phyloP scores from a whole-genome alignment of 2,329 filamentous ascomycete species.

The Neurospora crassa region DNA sequence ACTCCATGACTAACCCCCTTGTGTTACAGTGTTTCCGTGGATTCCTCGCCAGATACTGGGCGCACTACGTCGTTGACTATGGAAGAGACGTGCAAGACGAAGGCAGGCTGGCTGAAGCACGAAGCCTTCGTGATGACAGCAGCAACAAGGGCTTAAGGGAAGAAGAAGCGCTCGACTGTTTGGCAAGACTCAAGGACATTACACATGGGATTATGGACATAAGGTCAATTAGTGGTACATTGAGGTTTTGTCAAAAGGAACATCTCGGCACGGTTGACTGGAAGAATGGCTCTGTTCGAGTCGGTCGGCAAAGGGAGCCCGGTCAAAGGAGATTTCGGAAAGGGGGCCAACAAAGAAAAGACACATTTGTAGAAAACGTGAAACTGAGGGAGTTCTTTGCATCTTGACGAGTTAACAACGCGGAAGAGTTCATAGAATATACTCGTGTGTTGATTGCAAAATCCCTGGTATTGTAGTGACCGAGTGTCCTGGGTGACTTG shows the following conservation, averaged over 20 bases:
- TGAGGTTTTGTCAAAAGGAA: not conserved
- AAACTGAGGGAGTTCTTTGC: accelerated
- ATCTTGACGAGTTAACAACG: accelerated
- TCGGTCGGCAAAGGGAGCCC: not conserved
- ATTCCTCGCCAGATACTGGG: not conserved
- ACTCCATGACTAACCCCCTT: not conserved
- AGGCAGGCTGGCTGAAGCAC: not conserved
- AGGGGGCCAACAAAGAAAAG: not conserved
- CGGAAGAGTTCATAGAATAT: not conserved
- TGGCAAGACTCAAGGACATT: not conserved
- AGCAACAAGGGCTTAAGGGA: not conserved
- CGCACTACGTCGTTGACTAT: not conserved
- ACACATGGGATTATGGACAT: not conserved
- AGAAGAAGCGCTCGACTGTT: not conserved
- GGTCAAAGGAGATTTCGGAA: not conserved
- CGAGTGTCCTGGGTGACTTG: not conserved
- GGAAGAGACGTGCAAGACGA: not conserved
- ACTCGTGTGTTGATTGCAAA: not conserved
- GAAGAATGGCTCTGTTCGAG: not conserved
- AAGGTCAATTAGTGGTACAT: not conserved
- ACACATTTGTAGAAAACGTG: not conserved
- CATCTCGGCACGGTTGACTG: not conserved
- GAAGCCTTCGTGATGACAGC: not conserved
- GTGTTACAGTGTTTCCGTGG: not conserved
- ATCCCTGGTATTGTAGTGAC: not conserved